Conservation (phyloP, 2,329 filamentous ascomycete genomes). For the Trichoderma sp. region DNA sequence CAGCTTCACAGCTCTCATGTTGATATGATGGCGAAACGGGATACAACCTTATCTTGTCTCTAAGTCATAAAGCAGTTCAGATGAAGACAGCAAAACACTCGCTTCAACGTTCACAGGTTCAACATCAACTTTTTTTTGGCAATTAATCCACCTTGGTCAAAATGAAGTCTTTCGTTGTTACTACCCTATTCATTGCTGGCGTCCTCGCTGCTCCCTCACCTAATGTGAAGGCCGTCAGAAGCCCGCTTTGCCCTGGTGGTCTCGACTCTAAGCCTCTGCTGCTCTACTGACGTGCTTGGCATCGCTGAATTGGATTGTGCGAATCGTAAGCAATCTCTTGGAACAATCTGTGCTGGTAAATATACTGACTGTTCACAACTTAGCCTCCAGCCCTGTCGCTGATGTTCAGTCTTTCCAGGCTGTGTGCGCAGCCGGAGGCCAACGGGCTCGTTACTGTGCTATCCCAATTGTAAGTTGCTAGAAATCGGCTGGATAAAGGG, state of each 20-base stretch:
- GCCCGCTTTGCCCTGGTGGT: conserved; percentile 21
- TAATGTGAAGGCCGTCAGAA: neutral
- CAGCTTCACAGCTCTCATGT: neutral
- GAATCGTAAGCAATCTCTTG: conserved; percentile 9
- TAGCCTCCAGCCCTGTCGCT: neutral
- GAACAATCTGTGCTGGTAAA: too few species aligned
- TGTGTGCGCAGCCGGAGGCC: neutral
- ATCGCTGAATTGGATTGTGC: conserved; percentile 46
- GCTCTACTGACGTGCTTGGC: conserved; percentile 46
- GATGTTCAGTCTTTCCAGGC: neutral
- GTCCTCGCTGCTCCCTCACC: conserved; percentile 21
- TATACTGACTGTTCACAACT: neutral
- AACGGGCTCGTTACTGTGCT: conserved; percentile 16
- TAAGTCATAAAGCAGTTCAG: conserved; percentile 2
- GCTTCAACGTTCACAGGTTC: neutral
- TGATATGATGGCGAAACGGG: neutral
- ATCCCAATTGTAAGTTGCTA: conserved; percentile 11
- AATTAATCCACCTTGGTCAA: neutral
- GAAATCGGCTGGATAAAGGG: neutral
- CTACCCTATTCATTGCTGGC: conserved; percentile 21
- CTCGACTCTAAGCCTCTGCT: conserved; percentile 41
- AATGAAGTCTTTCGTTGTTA: conserved; percentile 22
- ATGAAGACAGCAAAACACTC: neutral
- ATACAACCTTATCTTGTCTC: neutral
- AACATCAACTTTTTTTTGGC: neutral